Conservation (phyloP, 163 green algal species). For the Scenedesmus sp. region DNA sequence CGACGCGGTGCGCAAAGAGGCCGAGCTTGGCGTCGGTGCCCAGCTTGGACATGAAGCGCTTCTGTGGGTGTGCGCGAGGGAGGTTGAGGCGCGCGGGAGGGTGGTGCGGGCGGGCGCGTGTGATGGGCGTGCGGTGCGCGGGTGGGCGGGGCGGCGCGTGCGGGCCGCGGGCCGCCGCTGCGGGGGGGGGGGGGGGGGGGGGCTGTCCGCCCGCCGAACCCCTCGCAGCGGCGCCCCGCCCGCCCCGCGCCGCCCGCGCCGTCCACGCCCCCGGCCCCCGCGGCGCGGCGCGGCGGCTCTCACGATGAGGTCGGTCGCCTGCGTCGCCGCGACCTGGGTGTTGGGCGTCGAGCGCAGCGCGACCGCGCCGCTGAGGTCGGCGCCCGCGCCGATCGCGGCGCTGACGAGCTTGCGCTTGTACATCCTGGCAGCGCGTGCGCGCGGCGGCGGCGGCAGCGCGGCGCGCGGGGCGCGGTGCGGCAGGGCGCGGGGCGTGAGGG, state of each 20-base stretch:
- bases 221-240: no score
- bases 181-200: no score
- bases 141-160: not conserved
- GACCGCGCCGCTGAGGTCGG: constrained; percentile 20
- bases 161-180: not conserved
- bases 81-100: no score
- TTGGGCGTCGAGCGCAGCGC: not conserved
- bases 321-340: not conserved
- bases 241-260: no score
- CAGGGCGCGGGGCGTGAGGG: no score
- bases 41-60: constrained; percentile 26
- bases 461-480: no score
- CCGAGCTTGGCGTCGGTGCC: not conserved
- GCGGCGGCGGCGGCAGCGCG: no score
- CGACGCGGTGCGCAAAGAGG: constrained; percentile 16
- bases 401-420: constrained; percentile 16
- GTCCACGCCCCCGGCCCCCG: no score
- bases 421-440: no score
- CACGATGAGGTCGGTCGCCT: constrained; percentile 29
- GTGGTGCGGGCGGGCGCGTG: no score
- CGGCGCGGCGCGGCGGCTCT: no score
- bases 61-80: constrained; percentile 3
- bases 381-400: not conserved
- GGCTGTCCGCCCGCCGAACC: no score
- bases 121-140: not conserved